Evolutionary conservation across 2,329 filamentous ascomycete species (phyloP), one percentile per base, ranked within the genome.

Genomic region (Penicillium aurantiogriseum): DNA sequence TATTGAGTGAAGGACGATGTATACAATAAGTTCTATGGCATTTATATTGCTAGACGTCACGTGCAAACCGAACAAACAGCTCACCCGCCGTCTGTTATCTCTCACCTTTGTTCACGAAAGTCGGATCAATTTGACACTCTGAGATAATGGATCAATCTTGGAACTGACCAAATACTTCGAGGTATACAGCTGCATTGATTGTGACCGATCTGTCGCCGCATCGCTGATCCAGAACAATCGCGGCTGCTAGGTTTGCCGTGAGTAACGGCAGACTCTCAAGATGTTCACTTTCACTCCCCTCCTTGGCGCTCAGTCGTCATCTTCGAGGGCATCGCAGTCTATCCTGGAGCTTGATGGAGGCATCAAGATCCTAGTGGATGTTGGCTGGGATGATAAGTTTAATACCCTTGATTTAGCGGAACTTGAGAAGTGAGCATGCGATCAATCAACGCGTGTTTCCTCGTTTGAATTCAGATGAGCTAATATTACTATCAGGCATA

Each of bases 261-360:
- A 56, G 53, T 55, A 51, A 62, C 57, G 44, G 51, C 48, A 25
- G 44, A 57, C 40, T 43, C 50, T 54, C 64, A 69, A 59, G 27
- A 99, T 99, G 94, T 97, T 99, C 81, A 96, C 89, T 64, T 97
- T 97, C 77, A 95, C 90, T 70, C 88, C 94, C 46, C 82, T 99
- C 57, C 88, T 96, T 67, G 94, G 94, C 72, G 93, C 94, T 60
- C 91, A 95, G 70, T 92, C 91, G 51, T 73, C 72, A 5, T 85
- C 89, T 64, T 94, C 91, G 46, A 82, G 87, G 57, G 92, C 93
- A 43, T 95, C 92, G 62, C 92, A 97, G 74, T 97, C 94, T n/a
- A 85, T 99, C 36, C 81, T 99, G 47, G 93, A 97, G 79, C 88
- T 99, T 55, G 94, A 99, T 79, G 93, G 93, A 63, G 94, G 93